A percentile compares a stretch with the other conserved stretches of the same genome.
These are phyloP conservation scores for Diaporthe humulicola DNA, from an alignment of 2,329 filamentous ascomycete genomes.

Conservation along the genomic window DNA sequence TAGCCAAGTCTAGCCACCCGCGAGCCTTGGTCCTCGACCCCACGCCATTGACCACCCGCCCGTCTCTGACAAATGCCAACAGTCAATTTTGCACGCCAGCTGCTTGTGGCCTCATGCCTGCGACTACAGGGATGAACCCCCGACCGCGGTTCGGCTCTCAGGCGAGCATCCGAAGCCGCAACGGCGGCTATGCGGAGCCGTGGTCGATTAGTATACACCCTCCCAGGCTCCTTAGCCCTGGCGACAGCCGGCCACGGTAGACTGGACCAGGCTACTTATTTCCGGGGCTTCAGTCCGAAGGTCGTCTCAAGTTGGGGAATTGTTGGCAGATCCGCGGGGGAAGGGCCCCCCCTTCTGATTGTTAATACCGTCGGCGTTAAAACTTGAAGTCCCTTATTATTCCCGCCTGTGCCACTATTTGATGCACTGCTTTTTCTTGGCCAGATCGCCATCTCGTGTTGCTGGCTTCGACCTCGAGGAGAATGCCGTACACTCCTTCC, in stretches of 20 bases:
- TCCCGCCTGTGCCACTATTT: background rate
- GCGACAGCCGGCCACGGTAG: conserved; percentile 14
- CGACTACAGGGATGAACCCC: conserved; percentile 8
- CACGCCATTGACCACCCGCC: background rate
- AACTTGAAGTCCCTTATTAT: background rate
- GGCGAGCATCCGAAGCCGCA: conserved; percentile 14
- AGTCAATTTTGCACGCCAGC: background rate
- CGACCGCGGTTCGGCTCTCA: conserved; percentile 11
- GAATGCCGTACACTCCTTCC: background rate
- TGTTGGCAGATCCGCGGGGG: conserved; percentile 21
- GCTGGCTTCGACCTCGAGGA: background rate
- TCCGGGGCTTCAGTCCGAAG: conserved; percentile 5
- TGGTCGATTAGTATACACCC: background rate
- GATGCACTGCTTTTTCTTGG: background rate
- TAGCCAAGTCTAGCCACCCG: background rate
- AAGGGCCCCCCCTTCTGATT: background rate
- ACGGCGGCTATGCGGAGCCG: conserved; percentile 16
- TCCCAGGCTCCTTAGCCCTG: background rate
- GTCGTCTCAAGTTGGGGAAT: conserved; percentile 1
- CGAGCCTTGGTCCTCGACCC: background rate
- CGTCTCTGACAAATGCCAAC: conserved; percentile 20
- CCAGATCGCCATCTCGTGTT: background rate
- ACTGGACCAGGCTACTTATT: conserved; percentile 6
- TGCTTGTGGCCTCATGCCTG: background rate
- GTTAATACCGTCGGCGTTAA: background rate